Evolutionary conservation across 129 eudicot species (phyloP).

Genomic region (Scalesia atractyloides): DNA sequence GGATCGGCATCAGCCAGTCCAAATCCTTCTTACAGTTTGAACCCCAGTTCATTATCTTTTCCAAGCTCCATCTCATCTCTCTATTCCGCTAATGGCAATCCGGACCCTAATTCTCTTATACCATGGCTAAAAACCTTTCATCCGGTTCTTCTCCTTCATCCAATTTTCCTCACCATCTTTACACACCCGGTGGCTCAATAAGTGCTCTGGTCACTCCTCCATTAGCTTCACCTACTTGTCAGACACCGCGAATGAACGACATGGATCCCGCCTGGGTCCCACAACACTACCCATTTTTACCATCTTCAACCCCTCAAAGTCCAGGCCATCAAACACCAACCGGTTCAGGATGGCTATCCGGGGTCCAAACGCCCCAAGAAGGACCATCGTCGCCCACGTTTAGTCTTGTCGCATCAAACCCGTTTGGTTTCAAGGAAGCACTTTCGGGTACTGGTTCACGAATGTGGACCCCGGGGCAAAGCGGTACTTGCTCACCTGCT

Average conservation of each 20-base stretch:
- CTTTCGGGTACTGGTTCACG: conserved; percentile 54
- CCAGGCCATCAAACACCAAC: conserved; percentile 91
- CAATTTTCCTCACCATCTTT: conserved; percentile 76
- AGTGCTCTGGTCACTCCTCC: conserved; percentile 99
- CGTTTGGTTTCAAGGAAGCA: conserved; percentile 61
- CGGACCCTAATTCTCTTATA: conserved; percentile 86
- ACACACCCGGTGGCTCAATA: conserved; percentile 78
- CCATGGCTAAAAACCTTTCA: conserved; percentile 95
- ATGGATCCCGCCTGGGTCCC: conserved; percentile 63
- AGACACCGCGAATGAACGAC: conserved; percentile 82
- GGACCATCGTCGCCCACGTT: conserved; percentile 92
- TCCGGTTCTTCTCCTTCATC: conserved; percentile 65
- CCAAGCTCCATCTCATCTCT: conserved; percentile 76
- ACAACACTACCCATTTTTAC: conserved; percentile 60
- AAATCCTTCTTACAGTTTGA: conserved; percentile 73
- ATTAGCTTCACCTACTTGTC: conserved; percentile 83
- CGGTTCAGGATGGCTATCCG: conserved; percentile 86
- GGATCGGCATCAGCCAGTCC: conserved; percentile 85
- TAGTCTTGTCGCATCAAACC: conserved; percentile 78
- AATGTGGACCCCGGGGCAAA: conserved; percentile 98
- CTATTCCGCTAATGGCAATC: conserved; percentile 45
- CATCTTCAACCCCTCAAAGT: conserved; percentile 87
- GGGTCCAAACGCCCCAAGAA: conserved; percentile 87
- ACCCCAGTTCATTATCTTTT: conserved; percentile 81
- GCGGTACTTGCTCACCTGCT: conserved; percentile 95